Evolutionary conservation across 176 grass and related monocot genomes (phyloP), one percentile per base, ranked within the genome.

Genomic region (Areca catechu): DNA sequence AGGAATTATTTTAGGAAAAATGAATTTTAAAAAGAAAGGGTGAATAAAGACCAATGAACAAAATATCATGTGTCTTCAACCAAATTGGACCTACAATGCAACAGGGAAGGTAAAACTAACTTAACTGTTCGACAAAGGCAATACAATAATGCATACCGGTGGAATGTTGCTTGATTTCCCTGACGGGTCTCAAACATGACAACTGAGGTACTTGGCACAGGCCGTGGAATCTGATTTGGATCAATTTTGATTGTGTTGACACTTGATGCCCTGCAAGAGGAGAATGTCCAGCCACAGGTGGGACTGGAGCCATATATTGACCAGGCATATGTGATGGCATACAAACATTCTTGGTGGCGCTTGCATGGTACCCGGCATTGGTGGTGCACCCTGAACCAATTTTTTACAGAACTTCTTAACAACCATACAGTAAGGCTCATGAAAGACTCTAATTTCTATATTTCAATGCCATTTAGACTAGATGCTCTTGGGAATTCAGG

Each of bases 171-270:
- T 76, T 82, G 77, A 61, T 79, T 83, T 73, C 84, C 84, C 61
- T 79, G 84, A 63, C 84, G 84, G 22, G 89, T 95, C 63, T 95
- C 84, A 67, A 85, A 89, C 64, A 82, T 60, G 18, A 60, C 53
- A 19, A 82, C 55, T 53, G 84, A 84, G 17, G 89, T 68, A 75
- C 72, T 79, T 50, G 84, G 25, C 56, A 95, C 63, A 27, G 89
- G 89, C 34, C 89, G 58, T 17, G 89, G 89, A 70, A 95, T 88
- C 73, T 95, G 89, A 73, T 82, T 88, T 24, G 89, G 89, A 66
- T 95, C 89, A 22, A 95, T 95, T 67, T 95, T 3, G 84, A 95
- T 2, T 76, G 83, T 24, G 88, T 86, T 28, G 80, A 72, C 15
- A 88, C 71, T 60, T 84, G 77, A 50, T 77, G 63, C 65, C 80